Evolutionary conservation across 2,329 filamentous ascomycete species (phyloP).

Genomic region (Verticillium klebahnii): DNA sequence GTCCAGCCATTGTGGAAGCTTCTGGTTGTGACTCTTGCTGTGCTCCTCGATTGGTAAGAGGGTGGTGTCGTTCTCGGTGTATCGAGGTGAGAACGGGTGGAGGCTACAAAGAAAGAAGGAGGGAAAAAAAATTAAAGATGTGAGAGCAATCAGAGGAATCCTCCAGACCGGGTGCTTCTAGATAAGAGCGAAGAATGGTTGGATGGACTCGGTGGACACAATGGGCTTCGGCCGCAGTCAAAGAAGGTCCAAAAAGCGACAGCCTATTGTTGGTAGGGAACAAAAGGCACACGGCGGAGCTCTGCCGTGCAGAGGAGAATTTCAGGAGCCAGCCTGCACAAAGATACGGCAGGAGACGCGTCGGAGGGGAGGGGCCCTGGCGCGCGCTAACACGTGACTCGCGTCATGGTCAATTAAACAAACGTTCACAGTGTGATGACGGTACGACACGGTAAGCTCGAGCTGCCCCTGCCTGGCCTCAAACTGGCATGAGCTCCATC

Average conservation of each 20-base stretch:
- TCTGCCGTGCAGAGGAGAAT: background rate
- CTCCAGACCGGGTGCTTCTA: background rate
- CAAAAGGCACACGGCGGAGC: background rate
- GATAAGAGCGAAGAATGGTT: background rate
- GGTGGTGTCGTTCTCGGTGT: background rate
- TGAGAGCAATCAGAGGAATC: background rate
- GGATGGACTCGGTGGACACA: background rate
- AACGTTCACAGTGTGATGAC: background rate
- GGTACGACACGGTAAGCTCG: background rate
- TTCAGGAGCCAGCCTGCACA: background rate
- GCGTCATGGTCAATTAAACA: background rate
- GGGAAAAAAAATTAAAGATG: background rate
- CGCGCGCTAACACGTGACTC: constrained; percentile 4
- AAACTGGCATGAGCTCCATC: background rate
- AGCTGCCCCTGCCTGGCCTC: background rate
- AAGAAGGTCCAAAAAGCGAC: constrained; percentile 1
- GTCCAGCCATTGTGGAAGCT: background rate
- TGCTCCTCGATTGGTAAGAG: background rate
- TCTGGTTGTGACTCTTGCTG: background rate
- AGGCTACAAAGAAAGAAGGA: constrained; percentile 2
- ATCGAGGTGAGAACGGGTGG: background rate
- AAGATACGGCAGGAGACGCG: constrained; percentile 1
- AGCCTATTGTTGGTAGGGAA: background rate
- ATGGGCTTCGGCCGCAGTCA: background rate
- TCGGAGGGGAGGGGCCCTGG: background rate